phyloP scores from a whole-genome alignment of 306 rosid genomes.

The Fragaria nilgerrensis region DNA sequence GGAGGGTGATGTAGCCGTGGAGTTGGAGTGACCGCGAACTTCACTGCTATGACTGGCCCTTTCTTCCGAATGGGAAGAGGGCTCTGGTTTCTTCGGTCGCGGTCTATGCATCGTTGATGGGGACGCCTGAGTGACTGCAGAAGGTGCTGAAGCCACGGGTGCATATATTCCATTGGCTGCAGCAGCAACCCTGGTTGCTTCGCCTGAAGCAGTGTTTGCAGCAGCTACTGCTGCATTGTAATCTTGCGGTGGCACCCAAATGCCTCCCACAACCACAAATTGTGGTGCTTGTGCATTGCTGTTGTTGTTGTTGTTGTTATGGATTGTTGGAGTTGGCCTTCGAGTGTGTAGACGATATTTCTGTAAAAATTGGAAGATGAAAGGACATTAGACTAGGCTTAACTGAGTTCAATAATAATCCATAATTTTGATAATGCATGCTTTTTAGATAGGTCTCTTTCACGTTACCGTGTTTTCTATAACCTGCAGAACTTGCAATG shows the following conservation, averaged over 20 bases:
- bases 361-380: conserved; percentile 31
- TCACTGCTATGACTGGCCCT: conserved; percentile 54
- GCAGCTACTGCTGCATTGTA: conserved; percentile 40
- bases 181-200: conserved; percentile 34
- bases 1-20: conserved; percentile 73
- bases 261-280: conserved; percentile 74
- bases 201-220: conserved; percentile 41
- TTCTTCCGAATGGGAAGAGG: conserved; percentile 48
- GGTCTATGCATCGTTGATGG: conserved; percentile 31
- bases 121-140: conserved; percentile 27
- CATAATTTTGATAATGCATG: background rate
- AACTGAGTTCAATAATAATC: background rate
- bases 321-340: conserved; percentile 56
- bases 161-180: conserved; percentile 49
- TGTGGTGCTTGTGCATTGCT: conserved; percentile 50
- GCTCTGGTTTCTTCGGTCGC: conserved; percentile 28
- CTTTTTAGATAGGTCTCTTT: background rate
- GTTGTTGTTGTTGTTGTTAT: conserved; percentile 31
- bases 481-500: background rate
- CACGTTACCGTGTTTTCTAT: background rate
- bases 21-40: conserved; percentile 49
- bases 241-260: conserved; percentile 75
- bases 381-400: background rate
- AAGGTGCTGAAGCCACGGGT: conserved; percentile 56
- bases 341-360: conserved; percentile 81